phyloP scores from a whole-genome alignment of 306 rosid genomes.

The Parietaria judaica region DNA sequence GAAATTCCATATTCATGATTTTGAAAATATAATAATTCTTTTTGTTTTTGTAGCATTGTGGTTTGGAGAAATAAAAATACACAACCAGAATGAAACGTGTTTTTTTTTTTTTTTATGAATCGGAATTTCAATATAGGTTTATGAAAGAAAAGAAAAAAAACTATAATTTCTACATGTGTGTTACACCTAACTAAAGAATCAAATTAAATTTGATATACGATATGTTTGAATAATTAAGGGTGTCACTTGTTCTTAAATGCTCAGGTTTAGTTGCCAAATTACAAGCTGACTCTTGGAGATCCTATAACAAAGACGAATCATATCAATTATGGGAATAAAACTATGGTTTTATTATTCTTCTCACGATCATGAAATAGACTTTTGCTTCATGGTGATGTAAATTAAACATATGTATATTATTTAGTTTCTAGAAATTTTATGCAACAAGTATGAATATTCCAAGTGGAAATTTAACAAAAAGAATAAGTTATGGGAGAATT shows the following conservation, averaged over 20 bases:
- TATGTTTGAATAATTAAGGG: neutral
- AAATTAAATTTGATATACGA: neutral
- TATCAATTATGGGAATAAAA: too few relatives aligned
- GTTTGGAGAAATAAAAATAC: too few relatives aligned
- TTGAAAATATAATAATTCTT: too few relatives aligned
- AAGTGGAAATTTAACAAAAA: neutral
- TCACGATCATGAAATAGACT: neutral
- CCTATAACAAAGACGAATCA: neutral
- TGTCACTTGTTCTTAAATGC: slow-evolving; percentile 2
- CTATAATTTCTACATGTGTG: neutral
- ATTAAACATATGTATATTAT: neutral
- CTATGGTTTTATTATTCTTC: too few relatives aligned
- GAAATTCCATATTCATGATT: neutral
- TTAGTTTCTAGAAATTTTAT: slow-evolving; percentile 9
- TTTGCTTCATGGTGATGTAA: neutral
- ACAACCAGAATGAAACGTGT: too few relatives aligned
- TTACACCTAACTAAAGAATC: slow-evolving; percentile 9
- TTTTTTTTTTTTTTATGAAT: too few relatives aligned
- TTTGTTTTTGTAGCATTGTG: too few relatives aligned
- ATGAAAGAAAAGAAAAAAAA: neutral
- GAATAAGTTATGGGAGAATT: neutral
- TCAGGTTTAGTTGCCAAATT: neutral
- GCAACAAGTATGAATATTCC: neutral
- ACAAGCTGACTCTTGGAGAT: neutral
- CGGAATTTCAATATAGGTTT: too few relatives aligned